Conservation (phyloP, 495 filamentous ascomycete genomes). For the Hypoxylon rickii region DNA sequence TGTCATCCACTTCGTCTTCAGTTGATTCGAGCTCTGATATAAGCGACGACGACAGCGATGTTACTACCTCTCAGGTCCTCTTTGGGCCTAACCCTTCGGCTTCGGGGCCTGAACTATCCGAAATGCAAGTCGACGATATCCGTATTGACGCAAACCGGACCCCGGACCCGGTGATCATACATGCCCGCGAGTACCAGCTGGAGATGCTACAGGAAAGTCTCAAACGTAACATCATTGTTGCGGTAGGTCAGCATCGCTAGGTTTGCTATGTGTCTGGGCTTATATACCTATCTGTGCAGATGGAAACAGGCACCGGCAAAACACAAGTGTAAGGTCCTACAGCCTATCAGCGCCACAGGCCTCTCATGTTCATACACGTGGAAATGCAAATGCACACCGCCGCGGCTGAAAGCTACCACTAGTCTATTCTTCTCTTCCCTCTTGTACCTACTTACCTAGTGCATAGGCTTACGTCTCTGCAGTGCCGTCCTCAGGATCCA, state of each 20-base stretch:
- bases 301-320: slow-evolving; percentile 94
- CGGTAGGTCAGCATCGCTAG: slow-evolving; percentile 53
- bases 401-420: not conserved
- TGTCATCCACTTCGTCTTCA: not conserved
- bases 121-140: not conserved
- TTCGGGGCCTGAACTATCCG: not conserved
- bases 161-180: slow-evolving; percentile 35
- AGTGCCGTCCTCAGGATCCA: slow-evolving; percentile 81
- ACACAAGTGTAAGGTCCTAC: slow-evolving; percentile 74
- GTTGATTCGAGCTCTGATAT: slow-evolving; percentile 3
- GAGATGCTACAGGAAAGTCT: slow-evolving; percentile 91
- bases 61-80: not conserved
- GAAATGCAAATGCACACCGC: not conserved
- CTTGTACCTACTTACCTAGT: too few relatives aligned
- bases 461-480: slow-evolving; percentile 10
- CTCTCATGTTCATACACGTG: not conserved
- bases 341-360: not conserved
- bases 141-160: not conserved
- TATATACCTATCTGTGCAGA: slow-evolving; percentile 52
- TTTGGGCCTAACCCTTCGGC: not conserved
- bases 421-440: not conserved
- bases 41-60: slow-evolving; percentile 9
- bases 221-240: slow-evolving; percentile 80
- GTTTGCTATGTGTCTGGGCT: not conserved
- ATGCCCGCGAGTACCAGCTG: slow-evolving; percentile 75